Conservation (phyloP, 2,329 filamentous ascomycete genomes). For the Pseudogymnoascus verrucosus region DNA sequence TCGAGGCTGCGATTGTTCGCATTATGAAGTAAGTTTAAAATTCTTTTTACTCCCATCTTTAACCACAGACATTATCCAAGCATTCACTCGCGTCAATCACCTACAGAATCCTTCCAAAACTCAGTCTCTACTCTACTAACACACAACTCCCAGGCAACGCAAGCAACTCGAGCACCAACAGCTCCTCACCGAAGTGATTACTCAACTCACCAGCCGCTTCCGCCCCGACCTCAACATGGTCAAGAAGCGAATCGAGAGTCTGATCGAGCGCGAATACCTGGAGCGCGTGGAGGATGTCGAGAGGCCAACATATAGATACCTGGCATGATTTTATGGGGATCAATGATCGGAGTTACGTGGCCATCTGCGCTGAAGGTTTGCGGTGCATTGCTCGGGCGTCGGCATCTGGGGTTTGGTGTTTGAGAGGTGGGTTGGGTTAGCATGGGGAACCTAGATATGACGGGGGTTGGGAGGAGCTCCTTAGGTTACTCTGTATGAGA, state of each 20-base stretch:
- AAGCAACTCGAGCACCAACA: slow-evolving; percentile 63
- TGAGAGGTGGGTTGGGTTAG: neutral
- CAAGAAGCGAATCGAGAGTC: slow-evolving; percentile 71
- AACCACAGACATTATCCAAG: neutral
- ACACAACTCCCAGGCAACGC: slow-evolving; percentile 51
- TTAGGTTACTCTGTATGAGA: neutral
- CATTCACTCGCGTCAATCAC: neutral
- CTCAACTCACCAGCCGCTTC: slow-evolving; percentile 62
- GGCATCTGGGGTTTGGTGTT: slow-evolving; percentile 5
- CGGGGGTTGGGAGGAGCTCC: neutral
- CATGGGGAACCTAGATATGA: neutral
- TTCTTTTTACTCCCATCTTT: neutral
- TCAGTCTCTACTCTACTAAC: slow-evolving; percentile 24
- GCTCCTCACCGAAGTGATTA: slow-evolving; percentile 63
- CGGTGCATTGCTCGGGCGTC: neutral
- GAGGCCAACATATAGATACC: slow-evolving; percentile 59
- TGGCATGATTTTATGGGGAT: slow-evolving; percentile 44
- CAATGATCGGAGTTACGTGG: slow-evolving; percentile 1
- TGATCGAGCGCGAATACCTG: slow-evolving; percentile 70
- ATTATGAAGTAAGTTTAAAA: slow-evolving; percentile 69
- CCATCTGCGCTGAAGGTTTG: neutral
- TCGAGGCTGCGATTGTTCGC: slow-evolving; percentile 69
- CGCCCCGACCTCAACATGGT: slow-evolving; percentile 69
- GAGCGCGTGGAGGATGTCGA: slow-evolving; percentile 62
- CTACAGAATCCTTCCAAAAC: neutral